Base-by-base conservation (phyloP, 2,329 filamentous ascomycete species). In the Zopfia rhizophila region DNA sequence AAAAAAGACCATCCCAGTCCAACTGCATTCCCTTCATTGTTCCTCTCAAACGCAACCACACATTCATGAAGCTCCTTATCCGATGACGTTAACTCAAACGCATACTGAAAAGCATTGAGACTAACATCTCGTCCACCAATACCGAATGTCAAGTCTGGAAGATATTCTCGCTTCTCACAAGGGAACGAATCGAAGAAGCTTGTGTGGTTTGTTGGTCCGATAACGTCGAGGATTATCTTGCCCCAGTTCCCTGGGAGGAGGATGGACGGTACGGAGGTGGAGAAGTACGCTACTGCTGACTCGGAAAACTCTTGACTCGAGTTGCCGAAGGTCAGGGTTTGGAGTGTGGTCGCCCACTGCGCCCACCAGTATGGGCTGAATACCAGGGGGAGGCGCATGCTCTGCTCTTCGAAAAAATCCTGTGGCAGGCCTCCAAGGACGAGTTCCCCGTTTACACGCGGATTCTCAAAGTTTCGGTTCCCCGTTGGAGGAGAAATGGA, bases 141-240 rank as follows among this genome's bases (percentile, higher is more conserved):
- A 7, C 33, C 14, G 28, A 49, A 49, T 7, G 35, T 39, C 3
- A 49, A 35, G 7, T 43, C 28, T 5, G 45, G 45, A 7, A 49
- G 33, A 28, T 25, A 39, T 2, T 31, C 4, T 7, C 45, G 31
- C 2, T 17, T 21, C 4, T 39, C 33, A 24, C 39, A 49, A 8
- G 45, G 40, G 2, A 49, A 17, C n/a, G 13, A 30, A 4, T 19
- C 6, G 6, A 14, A 29, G 7, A 30, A 14, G 7, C 28, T 16
- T 7, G 7, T 8, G 12, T 30, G 28, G 14, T 30, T 16, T 7
- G 28, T 30, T 14, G 28, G 28, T 14, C 28, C 28, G 7, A 30
- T 13, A 13, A 13, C 18, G 28, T 13, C 14, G 13, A 30, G 14
- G 12, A 30, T 30, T 16, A 30, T 14, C 3, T 13, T 30, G 3